Evolutionary conservation across 2,329 filamentous ascomycete genomes (phyloP).

Genomic region (Akanthomyces dipterigenus): DNA sequence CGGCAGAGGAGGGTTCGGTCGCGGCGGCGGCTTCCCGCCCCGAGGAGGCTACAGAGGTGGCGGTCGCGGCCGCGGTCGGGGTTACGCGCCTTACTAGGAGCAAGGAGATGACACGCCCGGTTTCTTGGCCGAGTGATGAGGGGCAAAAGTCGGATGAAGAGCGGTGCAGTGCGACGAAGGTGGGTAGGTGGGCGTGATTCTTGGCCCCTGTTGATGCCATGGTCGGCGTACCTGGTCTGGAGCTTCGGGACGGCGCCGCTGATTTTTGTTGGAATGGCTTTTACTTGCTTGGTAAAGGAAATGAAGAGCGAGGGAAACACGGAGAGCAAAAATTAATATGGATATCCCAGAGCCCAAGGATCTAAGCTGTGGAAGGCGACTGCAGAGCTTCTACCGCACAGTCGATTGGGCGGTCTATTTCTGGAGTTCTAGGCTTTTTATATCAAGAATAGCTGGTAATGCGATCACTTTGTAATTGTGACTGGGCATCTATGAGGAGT

Average conservation of each 20-base stretch:
- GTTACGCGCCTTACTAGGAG: slow-evolving; percentile 58
- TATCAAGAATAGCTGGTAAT: slow-evolving; percentile 8
- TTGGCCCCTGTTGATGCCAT: not conserved
- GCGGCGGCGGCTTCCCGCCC: slow-evolving; percentile 47
- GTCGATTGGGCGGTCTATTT: not conserved
- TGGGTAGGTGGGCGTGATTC: not conserved
- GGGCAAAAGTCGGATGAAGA: not conserved
- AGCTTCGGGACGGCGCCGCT: not conserved
- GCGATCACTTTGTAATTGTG: not conserved
- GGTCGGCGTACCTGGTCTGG: not conserved
- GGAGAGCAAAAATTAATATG: not conserved
- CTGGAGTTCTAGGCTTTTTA: slow-evolving; percentile 6
- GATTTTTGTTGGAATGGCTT: not conserved
- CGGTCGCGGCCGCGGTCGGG: slow-evolving; percentile 59
- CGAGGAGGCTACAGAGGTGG: slow-evolving; percentile 60
- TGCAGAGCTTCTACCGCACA: not conserved
- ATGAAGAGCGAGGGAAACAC: not conserved
- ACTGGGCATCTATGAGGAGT: not conserved
- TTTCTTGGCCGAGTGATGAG: not conserved
- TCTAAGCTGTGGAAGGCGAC: not conserved
- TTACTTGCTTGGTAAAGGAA: not conserved
- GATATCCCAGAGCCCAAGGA: not conserved
- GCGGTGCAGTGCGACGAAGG: not conserved
- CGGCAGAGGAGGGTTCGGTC: slow-evolving; percentile 45
- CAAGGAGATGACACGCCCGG: slow-evolving; percentile 22